Conservation (phyloP, 164 flowering plant genomes). For the Nelumbo lutea region DNA sequence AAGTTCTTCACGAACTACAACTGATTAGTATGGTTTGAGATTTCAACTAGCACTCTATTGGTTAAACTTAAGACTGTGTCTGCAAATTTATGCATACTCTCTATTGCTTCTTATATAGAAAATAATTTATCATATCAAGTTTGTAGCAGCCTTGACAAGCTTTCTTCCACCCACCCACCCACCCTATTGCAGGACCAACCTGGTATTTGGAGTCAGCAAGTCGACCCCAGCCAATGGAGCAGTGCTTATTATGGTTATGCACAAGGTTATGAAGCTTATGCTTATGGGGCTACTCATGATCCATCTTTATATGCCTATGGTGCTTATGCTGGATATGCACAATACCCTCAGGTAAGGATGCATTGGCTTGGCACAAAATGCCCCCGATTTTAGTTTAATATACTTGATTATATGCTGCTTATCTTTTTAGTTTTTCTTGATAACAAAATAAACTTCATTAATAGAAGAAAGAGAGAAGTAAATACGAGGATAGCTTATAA, state of each 20-base stretch:
- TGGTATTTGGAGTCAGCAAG: slow-evolving; percentile 66
- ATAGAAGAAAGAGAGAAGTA: too few relatives aligned
- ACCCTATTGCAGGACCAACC: slow-evolving; percentile 49
- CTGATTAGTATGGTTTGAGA: neutral
- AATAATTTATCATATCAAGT: neutral
- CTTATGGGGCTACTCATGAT: slow-evolving; percentile 76
- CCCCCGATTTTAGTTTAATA: too few relatives aligned
- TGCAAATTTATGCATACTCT: neutral
- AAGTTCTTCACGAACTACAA: neutral
- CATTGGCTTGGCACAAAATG: neutral
- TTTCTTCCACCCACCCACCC: slow-evolving; percentile 7
- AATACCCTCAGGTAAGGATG: slow-evolving; percentile 74
- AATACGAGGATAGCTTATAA: too few relatives aligned
- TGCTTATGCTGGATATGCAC: slow-evolving; percentile 78
- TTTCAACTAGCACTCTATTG: neutral
- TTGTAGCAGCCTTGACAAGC: slow-evolving; percentile 4
- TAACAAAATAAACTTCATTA: too few relatives aligned
- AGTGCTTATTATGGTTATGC: slow-evolving; percentile 90
- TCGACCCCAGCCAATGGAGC: slow-evolving; percentile 76
- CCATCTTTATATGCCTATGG: slow-evolving; percentile 79
- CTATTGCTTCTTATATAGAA: neutral
- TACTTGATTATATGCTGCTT: too few relatives aligned
- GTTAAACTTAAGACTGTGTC: neutral
- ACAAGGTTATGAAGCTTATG: slow-evolving; percentile 92
- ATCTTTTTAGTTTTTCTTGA: too few relatives aligned